Percentiles rank a stretch among this genome's conserved stretches.
Conservation (phyloP, 257 asterid species). For the Jacaranda copaia region DNA sequence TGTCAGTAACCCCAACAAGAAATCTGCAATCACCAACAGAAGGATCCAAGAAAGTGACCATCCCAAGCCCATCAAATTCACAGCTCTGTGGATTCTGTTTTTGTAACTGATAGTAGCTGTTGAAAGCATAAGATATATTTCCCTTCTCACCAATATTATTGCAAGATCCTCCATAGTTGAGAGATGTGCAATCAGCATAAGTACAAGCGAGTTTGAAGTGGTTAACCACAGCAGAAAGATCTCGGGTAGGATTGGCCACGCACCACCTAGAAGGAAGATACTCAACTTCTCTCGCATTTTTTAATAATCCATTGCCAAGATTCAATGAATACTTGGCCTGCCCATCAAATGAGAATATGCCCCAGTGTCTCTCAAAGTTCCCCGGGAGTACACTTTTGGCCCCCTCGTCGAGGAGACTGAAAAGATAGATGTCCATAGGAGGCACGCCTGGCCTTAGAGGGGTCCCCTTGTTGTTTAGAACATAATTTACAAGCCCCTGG, state of each 20-base stretch:
- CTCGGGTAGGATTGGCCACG: constrained; percentile 75
- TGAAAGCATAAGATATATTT: constrained; percentile 88
- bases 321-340: constrained; percentile 84
- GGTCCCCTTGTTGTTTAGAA: constrained; percentile 72
- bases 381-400: constrained; percentile 89
- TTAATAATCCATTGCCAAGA: constrained; percentile 76
- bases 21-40: constrained; percentile 81
- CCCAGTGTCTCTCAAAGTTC: constrained; percentile 96
- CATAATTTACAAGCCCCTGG: constrained; percentile 73
- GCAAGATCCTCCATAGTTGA: constrained; percentile 90
- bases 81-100: constrained; percentile 81
- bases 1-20: constrained; percentile 78
- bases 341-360: constrained; percentile 89
- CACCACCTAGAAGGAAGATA: constrained; percentile 97
- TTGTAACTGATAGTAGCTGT: constrained; percentile 81
- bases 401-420: constrained; percentile 87
- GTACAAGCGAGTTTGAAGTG: constrained; percentile 80
- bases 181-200: constrained; percentile 89
- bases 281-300: constrained; percentile 73
- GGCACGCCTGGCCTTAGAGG: constrained; percentile 89
- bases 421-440: constrained; percentile 81
- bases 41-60: constrained; percentile 92
- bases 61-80: constrained; percentile 94
- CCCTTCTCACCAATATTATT: constrained; percentile 73
- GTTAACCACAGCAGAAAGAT: constrained; percentile 66